Evolutionary conservation across 2,329 filamentous ascomycete species (phyloP), one percentile per base, ranked within the genome.

Genomic region (Lachnellula occidentalis): DNA sequence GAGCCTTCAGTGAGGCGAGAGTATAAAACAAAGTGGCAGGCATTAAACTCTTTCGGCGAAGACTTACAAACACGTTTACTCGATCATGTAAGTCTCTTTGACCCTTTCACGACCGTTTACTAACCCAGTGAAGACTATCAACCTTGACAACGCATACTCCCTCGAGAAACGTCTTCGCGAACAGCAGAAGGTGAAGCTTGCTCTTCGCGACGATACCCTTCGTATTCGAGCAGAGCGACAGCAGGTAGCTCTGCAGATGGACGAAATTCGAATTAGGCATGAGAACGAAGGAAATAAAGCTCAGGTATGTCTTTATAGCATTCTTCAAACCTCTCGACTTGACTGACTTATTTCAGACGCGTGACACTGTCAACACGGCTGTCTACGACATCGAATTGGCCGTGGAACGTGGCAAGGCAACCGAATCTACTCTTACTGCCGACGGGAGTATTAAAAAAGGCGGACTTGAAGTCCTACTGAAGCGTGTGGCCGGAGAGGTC

Each of bases 351-450:
- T 71, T 15, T n/a, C 31, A 77, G 57, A 75, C 78, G 57, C 72
- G 82, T 14, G 73, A 76, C 19, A 49, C 48, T 9, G 72, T 84
- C 15, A 86, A 83, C 17, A 74, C 76, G 3, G 69, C 77, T 6
- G 80, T 86, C 75, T 78, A 86, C 59, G 79, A 85, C 55, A 76
- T 86, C 53, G 82, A 86, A 50, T 68, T 85, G 17, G 81, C 78
- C 0, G 73, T 78, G 47, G 74, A 76, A 45, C 76, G 77, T 39
- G 73, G 74, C 4, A 75, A 76, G 22, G 78, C 77, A 1, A 71
- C 76, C 1, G 74, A 78, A 11, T 74, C 74, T 56, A 70, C 76
- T 55, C 78, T 77, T 59, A 66, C 67, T 14, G 73, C 74, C 58
- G 71, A 78, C 58, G 78, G 78, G 58, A 67, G 68, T 45, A 76